A percentile compares a stretch with the other conserved stretches of the same genome.
These are phyloP conservation scores for Auxenochlorella pyrenoidosa DNA, from an alignment of 139 green algal species.

Conservation along the genomic window DNA sequence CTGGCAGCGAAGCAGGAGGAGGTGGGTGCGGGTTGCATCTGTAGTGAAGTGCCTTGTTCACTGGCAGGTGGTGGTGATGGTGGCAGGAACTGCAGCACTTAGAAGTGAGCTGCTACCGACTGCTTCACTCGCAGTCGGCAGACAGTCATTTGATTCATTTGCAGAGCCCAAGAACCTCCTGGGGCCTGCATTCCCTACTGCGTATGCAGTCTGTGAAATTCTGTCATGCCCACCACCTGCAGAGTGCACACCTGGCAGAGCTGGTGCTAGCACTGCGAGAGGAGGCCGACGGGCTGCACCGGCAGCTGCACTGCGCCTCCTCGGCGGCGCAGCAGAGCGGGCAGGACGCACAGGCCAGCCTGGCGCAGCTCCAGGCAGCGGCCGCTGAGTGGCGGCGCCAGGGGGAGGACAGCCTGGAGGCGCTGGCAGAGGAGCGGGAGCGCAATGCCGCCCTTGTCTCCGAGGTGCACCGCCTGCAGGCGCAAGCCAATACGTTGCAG, in stretches of 20 bases:
- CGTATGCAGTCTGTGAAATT: not conserved
- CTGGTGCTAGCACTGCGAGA: slow-evolving; percentile 9
- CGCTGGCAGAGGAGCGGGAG: not conserved
- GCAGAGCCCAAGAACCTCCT: not conserved
- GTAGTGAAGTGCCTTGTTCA: not conserved
- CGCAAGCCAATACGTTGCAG: not conserved
- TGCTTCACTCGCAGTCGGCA: not conserved
- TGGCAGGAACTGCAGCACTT: not conserved
- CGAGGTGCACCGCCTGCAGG: not conserved
- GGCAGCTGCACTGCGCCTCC: not conserved
- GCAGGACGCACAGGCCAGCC: not conserved
- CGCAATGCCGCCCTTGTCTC: not conserved
- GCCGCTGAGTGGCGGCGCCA: slow-evolving; percentile 24
- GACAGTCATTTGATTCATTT: not conserved
- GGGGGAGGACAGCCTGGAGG: slow-evolving; percentile 19
- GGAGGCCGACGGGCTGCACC: not conserved
- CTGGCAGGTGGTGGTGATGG: not conserved
- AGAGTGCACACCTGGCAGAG: slow-evolving; percentile 8
- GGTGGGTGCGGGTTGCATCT: not conserved
- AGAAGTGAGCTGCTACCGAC: not conserved
- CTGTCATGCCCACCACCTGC: not conserved
- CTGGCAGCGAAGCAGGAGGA: slow-evolving; percentile 9
- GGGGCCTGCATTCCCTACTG: too few species aligned
- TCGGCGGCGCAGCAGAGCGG: not conserved
- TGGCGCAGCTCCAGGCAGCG: slow-evolving; percentile 10